A percentile compares a stretch with the other conserved stretches of the same genome.
phyloP scores from a whole-genome alignment of 129 eudicot species.

The Flaveria trinervia region DNA sequence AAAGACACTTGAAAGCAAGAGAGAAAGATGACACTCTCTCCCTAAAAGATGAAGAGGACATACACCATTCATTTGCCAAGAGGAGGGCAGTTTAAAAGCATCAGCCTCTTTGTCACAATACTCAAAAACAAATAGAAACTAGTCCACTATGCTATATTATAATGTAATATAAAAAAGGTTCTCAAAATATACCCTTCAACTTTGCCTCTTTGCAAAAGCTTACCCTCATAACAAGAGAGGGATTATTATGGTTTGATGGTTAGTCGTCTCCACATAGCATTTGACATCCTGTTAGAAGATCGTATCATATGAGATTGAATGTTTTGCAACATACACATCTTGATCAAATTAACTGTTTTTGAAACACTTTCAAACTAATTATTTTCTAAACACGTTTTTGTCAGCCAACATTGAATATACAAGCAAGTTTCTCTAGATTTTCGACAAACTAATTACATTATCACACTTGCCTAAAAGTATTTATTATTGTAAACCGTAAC shows the following conservation, averaged over 20 bases:
- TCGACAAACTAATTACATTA: no score
- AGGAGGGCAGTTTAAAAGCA: constrained; percentile 37
- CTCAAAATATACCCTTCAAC: constrained; percentile 16
- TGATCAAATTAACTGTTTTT: no score
- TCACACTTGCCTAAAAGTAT: no score
- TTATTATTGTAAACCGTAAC: no score
- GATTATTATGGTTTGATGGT: neutral
- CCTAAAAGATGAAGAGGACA: constrained; percentile 30
- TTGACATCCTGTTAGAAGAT: no score
- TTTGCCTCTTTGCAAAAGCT: constrained; percentile 19
- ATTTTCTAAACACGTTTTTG: neutral
- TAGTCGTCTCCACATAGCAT: no score
- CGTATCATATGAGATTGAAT: no score
- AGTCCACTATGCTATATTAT: constrained; percentile 34
- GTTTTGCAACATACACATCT: no score
- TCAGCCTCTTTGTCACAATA: constrained; percentile 29
- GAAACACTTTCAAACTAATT: neutral
- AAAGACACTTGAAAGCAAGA: constrained; percentile 30
- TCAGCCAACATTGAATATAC: no score
- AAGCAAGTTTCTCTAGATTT: no score
- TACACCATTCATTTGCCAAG: constrained; percentile 33
- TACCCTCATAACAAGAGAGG: neutral
- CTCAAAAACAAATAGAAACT: constrained; percentile 19
- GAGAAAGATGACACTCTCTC: constrained; percentile 32
- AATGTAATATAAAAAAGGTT: neutral